Evolutionary conservation across 176 grass and related monocot species (phyloP).

Genomic region (Dactylis glomerata): DNA sequence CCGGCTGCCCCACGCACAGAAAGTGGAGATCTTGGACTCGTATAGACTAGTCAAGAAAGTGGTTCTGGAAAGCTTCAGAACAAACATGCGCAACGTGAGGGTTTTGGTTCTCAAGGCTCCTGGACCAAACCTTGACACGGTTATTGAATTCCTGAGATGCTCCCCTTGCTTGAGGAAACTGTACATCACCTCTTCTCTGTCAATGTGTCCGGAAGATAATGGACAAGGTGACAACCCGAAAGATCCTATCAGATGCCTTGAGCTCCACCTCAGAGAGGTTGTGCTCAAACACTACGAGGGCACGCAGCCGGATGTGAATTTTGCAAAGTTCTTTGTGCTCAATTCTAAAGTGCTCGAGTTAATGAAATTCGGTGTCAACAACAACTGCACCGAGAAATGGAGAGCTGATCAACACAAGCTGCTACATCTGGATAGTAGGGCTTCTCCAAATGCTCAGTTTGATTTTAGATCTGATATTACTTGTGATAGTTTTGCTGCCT

Average conservation of each 20-base stretch:
- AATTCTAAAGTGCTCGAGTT: conserved; percentile 9
- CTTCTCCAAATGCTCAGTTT: background rate
- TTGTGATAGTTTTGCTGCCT: background rate
- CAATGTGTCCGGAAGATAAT: background rate
- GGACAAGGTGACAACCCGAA: background rate
- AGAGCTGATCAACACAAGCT: background rate
- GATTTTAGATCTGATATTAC: background rate
- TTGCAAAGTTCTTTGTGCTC: conserved; percentile 13
- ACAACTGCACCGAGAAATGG: background rate
- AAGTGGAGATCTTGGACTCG: background rate
- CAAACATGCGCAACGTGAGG: background rate
- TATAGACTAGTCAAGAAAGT: background rate
- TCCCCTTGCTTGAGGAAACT: background rate
- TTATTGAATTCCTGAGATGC: background rate
- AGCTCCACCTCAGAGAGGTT: background rate
- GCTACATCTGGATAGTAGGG: background rate
- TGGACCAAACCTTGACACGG: background rate
- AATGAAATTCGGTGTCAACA: background rate
- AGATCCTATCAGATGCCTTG: background rate
- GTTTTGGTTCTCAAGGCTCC: background rate
- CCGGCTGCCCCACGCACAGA: background rate
- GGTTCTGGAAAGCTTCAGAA: background rate
- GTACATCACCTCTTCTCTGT: background rate
- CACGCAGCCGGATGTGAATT: background rate
- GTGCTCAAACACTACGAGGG: background rate